These are phyloP conservation scores for Lasiosphaeria ovina DNA, from an alignment of 495 filamentous ascomycete species.

Conservation along the genomic window DNA sequence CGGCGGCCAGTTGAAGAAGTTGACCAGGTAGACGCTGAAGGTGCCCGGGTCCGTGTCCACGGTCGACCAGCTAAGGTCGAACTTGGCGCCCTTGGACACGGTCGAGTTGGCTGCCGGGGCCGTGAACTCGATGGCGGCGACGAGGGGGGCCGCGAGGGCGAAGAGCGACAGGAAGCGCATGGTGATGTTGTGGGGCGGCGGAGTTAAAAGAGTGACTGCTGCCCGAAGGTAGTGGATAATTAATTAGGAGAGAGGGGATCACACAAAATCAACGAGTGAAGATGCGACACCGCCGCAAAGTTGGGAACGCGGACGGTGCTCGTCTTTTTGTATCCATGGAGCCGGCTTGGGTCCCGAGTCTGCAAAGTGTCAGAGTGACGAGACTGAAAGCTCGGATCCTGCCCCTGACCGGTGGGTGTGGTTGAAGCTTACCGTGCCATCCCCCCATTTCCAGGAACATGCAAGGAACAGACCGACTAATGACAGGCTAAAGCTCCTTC, in stretches of 20 bases:
- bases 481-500: slow-evolving; percentile 6
- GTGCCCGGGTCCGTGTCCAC: slow-evolving; percentile 46
- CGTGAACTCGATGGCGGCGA: slow-evolving; percentile 32
- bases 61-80: slow-evolving; percentile 39
- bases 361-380: no score
- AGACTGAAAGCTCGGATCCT: no score
- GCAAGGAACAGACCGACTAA: slow-evolving; percentile 1
- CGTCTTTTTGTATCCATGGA: background rate
- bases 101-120: slow-evolving; percentile 32
- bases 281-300: background rate
- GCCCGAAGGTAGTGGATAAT: slow-evolving; percentile 2
- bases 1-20: slow-evolving; percentile 51
- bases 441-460: background rate
- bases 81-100: slow-evolving; percentile 35
- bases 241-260: slow-evolving; percentile 2
- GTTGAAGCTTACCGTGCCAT: no score
- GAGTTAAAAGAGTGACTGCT: slow-evolving; percentile 30
- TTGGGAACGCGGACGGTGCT: background rate
- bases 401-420: background rate
- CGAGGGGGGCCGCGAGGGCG: slow-evolving; percentile 32
- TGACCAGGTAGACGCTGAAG: slow-evolving; percentile 48
- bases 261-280: slow-evolving; percentile 11
- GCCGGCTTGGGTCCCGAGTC: background rate
- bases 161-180: slow-evolving; percentile 29
- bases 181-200: slow-evolving; percentile 14